Base-by-base conservation (phyloP, 441 rosid genomes). In the Omphalea diandra region DNA sequence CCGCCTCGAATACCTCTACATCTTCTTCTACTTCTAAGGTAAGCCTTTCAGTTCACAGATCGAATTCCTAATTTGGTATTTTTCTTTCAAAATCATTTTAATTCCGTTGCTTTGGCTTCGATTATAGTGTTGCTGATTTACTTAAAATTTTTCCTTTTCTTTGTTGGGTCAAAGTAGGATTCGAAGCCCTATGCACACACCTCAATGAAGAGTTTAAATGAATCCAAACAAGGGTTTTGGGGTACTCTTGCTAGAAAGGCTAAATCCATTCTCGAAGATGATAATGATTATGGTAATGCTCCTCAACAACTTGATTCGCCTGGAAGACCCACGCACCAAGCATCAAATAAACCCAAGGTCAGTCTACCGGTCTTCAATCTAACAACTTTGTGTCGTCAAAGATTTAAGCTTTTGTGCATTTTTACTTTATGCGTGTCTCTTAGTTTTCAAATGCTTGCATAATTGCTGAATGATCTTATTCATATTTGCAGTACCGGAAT, bases 161-260 rank as follows among this genome's bases (percentile, higher is more conserved):
- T 26, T 29, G 14, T 1, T 67, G 69, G 53, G 38, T 35, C n/a
- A 52, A 32, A 75, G 47, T 74, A 87, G 89, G 88, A 83, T 57
- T 67, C 71, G 64, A 68, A 70, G 71, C 61, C 73, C 26, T 68
- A 77, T 69, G 81, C 77, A 56, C 83, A 82, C 75, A 78, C 83
- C 5, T 82, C 94, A 7, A 78, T 80, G 82, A 82, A 77, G 47
- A 69, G 33, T 67, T 59, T 86, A 26, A 81, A 83, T 41, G 94
- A 88, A 77, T 80, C 88, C 32, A 88, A 84, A 70, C 88, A 83
- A 72, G 97, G 99, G 33, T 92, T 94, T 79, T 94, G 99, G 99
- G 97, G 97, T 41, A 79, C 85, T 70, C 74, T 94, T 72, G 97
- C 99, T 59, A 87, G 92, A 56, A 94, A 92, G 84, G 99, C 98